These are phyloP conservation scores for Oryza glaberrima DNA, from an alignment of 176 grass and related monocot species.

Conservation along the genomic window DNA sequence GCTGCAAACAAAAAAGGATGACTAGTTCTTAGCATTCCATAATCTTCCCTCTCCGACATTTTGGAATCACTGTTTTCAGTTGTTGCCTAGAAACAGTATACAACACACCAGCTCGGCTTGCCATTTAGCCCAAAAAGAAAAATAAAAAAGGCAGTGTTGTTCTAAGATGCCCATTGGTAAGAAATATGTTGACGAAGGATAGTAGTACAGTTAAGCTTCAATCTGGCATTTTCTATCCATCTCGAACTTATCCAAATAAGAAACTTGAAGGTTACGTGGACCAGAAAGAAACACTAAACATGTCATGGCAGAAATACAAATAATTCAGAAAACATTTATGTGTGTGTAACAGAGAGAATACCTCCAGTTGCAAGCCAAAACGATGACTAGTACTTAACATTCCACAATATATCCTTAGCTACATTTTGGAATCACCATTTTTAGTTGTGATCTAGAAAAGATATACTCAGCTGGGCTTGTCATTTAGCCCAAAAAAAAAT, in stretches of 20 bases:
- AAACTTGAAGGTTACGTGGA: not conserved
- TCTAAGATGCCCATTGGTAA: constrained; percentile 36
- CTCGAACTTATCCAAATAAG: not conserved
- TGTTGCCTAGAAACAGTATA: constrained; percentile 48
- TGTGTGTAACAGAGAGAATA: constrained; percentile 6
- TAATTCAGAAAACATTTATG: constrained; percentile 1
- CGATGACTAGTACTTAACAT: not conserved
- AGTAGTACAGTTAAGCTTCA: constrained; percentile 8
- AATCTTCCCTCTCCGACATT: constrained; percentile 26
- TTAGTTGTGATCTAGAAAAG: constrained; percentile 41
- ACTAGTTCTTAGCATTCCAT: constrained; percentile 10
- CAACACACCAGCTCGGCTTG: constrained; percentile 31
- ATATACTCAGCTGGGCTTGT: constrained; percentile 35
- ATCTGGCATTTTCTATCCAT: not conserved
- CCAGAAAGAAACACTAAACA: constrained; percentile 1
- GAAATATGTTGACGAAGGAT: not conserved
- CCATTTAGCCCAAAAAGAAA: constrained; percentile 18
- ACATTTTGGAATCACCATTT: constrained; percentile 40
- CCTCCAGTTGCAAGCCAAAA: not conserved
- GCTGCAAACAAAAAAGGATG: not conserved
- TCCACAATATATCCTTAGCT: constrained; percentile 13
- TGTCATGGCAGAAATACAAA: not conserved
- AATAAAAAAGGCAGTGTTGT: constrained; percentile 36
- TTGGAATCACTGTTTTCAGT: constrained; percentile 38
- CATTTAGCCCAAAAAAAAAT: constrained; percentile 21